phyloP scores from a whole-genome alignment of 495 filamentous ascomycete species.

The Hypoxylon rickii region DNA sequence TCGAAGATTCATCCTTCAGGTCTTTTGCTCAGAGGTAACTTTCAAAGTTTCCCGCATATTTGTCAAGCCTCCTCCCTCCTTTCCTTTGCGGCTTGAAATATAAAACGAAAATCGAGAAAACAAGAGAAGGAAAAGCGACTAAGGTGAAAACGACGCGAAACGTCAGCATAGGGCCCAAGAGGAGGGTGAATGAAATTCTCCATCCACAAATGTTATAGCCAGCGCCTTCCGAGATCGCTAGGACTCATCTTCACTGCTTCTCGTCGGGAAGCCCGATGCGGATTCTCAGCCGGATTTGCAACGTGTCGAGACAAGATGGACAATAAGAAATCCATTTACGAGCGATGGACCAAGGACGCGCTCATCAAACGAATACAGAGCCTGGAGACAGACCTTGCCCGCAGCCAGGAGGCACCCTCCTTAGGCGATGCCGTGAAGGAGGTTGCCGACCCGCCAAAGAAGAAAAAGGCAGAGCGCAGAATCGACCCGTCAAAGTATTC shows the following conservation, averaged over 20 bases:
- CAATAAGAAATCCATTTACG: constrained; percentile 35
- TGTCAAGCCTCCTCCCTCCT: too few relatives aligned
- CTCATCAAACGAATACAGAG: constrained; percentile 67
- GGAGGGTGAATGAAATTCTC: constrained; percentile 29
- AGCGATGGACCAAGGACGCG: constrained; percentile 65
- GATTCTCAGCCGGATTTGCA: constrained; percentile 18
- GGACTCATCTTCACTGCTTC: constrained; percentile 4
- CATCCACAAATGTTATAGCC: constrained; percentile 21
- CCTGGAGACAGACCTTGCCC: constrained; percentile 65
- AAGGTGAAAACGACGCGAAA: neutral
- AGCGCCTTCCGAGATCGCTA: constrained; percentile 19
- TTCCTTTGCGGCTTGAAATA: too few relatives aligned
- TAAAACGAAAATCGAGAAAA: neutral
- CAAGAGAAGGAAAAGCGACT: neutral
- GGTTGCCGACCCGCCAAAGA: constrained; percentile 27
- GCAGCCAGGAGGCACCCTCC: constrained; percentile 34
- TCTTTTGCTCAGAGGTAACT: too few relatives aligned
- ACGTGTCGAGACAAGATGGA: constrained; percentile 36
- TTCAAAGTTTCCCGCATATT: too few relatives aligned
- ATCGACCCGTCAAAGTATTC: constrained; percentile 81
- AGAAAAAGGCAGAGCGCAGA: constrained; percentile 49
- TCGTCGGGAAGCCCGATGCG: constrained; percentile 17
- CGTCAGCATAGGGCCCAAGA: neutral
- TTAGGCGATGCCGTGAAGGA: constrained; percentile 3
- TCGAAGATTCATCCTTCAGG: too few relatives aligned